Conservation (phyloP, 129 eudicot genomes). For the Escallonia herrerae region DNA sequence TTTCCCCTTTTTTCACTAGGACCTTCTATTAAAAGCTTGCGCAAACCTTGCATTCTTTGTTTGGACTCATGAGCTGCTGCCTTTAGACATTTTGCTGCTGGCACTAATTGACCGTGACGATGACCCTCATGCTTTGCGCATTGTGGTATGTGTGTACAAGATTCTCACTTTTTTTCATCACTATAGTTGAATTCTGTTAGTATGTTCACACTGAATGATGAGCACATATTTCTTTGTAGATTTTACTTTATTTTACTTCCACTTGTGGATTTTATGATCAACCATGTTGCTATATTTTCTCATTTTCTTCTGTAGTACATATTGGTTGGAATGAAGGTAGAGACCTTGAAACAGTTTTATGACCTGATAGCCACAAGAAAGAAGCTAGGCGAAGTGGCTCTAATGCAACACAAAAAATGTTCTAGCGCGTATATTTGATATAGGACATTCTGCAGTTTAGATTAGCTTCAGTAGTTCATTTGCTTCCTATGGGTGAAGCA, state of each 20-base stretch:
- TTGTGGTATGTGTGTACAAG: constrained; percentile 47
- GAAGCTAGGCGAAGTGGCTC: too few species aligned
- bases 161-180: neutral
- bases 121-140: constrained; percentile 93
- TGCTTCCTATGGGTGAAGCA: too few species aligned
- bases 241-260: neutral
- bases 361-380: too few species aligned
- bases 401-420: too few species aligned
- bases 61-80: constrained; percentile 97
- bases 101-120: constrained; percentile 93
- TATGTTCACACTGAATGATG: neutral
- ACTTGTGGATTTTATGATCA: neutral
- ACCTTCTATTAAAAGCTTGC: constrained; percentile 73
- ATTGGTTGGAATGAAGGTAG: neutral
- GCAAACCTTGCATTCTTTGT: constrained; percentile 75
- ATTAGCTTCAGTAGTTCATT: too few species aligned
- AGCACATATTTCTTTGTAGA: too few species aligned
- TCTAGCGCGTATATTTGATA: too few species aligned
- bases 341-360: too few species aligned
- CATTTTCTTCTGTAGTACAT: neutral
- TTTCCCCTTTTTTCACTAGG: constrained; percentile 38
- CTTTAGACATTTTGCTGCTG: constrained; percentile 79
- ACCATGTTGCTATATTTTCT: neutral
- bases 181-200: neutral
- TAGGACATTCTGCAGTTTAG: too few species aligned